Percentiles rank a stretch among this genome's conserved stretches.
These are phyloP conservation scores for Backusella parvicylindrica DNA, from an alignment of 192 early-diverging fungal species.

Conservation along the genomic window DNA sequence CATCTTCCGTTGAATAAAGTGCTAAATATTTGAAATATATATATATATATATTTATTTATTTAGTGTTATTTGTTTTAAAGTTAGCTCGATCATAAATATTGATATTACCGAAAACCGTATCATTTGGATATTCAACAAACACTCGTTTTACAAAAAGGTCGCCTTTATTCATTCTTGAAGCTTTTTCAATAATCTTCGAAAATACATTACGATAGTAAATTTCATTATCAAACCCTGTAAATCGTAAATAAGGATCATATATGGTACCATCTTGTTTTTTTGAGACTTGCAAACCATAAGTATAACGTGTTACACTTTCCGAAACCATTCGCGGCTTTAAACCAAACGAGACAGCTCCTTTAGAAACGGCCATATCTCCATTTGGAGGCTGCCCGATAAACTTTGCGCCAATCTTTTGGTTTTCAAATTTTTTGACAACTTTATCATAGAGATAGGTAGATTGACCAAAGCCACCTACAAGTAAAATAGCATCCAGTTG, in stretches of 20 bases:
- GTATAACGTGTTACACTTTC: conserved; percentile 47
- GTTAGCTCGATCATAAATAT: background rate
- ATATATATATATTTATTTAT: background rate
- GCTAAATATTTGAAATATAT: background rate
- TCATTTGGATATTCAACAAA: conserved; percentile 1
- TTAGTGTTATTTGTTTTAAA: background rate
- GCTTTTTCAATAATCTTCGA: background rate
- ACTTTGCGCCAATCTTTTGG: conserved; percentile 23
- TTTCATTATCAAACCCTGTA: background rate
- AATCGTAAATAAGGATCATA: background rate
- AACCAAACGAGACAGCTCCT: conserved; percentile 51
- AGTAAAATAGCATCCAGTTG: conserved; percentile 45
- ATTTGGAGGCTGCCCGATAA: conserved; percentile 53
- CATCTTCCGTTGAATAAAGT: background rate
- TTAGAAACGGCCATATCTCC: conserved; percentile 50
- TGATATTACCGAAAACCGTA: background rate
- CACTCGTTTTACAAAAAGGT: background rate
- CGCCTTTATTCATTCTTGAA: background rate
- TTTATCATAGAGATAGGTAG: conserved; percentile 47
- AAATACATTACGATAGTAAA: background rate
- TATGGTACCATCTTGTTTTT: background rate
- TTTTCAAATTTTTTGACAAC: conserved; percentile 43
- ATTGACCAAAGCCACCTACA: conserved; percentile 54
- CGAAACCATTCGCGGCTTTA: conserved; percentile 46
- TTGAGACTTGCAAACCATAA: conserved; percentile 33